Evolutionary conservation across 2,329 filamentous ascomycete genomes (phyloP).

Genomic region (Teratosphaeria viscida): DNA sequence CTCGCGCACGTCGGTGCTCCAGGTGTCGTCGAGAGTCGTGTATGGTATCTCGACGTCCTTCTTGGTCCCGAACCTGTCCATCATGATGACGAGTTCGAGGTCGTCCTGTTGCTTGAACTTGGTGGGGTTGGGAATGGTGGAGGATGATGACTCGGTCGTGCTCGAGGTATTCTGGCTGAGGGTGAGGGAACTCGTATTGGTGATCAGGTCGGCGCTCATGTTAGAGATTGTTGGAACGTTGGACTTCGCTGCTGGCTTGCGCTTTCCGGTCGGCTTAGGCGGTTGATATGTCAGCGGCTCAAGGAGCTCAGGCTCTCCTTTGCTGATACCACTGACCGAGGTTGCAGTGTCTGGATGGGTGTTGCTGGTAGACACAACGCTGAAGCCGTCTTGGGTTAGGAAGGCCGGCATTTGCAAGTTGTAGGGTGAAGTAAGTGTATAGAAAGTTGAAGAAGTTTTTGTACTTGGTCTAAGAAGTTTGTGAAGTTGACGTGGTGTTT

Average conservation of each 20-base stretch:
- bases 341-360: not conserved
- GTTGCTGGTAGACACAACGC: not conserved
- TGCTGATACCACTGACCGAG: not conserved
- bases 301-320: not conserved
- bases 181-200: not conserved
- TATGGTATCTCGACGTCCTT: not conserved
- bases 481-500: not conserved
- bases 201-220: too few relatives aligned
- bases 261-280: not conserved
- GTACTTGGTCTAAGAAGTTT: not conserved
- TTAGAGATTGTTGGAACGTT: not conserved
- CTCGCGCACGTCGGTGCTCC: not conserved
- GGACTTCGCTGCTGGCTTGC: not conserved
- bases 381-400: not conserved
- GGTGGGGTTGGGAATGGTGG: not conserved
- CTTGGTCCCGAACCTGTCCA: not conserved
- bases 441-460: not conserved
- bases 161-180: not conserved
- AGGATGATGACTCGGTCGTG: not conserved
- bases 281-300: not conserved
- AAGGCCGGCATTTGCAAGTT: not conserved
- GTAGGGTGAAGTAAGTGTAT: not conserved
- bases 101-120: not conserved
- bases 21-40: not conserved
- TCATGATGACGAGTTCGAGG: not conserved